Evolutionary conservation across 164 flowering plant species (phyloP).

Genomic region (Paratinospora sagittata): DNA sequence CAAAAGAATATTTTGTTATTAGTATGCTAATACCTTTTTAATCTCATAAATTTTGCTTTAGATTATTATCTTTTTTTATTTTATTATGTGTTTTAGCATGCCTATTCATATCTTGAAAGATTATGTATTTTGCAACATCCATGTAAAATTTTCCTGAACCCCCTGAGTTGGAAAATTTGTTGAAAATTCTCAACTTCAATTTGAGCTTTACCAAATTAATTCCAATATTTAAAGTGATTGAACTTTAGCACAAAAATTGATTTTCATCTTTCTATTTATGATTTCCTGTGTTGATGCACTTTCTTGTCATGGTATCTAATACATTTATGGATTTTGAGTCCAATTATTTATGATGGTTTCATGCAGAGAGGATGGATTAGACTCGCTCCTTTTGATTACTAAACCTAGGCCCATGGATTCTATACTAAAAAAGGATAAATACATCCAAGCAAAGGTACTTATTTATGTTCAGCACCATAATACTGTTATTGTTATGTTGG

Average conservation of each 20-base stretch:
- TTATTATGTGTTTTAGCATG: neutral
- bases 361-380: conserved; percentile 40
- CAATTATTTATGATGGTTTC: conserved; percentile 4
- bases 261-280: neutral
- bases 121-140: neutral
- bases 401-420: conserved; percentile 65
- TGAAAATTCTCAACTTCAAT: neutral
- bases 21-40: neutral
- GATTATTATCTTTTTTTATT: neutral
- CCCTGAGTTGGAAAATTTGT: neutral
- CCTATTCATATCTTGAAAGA: neutral
- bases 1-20: neutral
- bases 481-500: neutral
- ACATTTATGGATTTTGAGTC: neutral
- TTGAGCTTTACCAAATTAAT: neutral
- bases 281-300: neutral
- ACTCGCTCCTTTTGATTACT: conserved; percentile 21
- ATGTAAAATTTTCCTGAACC: neutral
- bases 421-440: conserved; percentile 30
- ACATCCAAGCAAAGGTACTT: conserved; percentile 38
- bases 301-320: neutral
- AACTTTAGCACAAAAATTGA: neutral
- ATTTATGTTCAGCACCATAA: neutral
- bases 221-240: neutral
- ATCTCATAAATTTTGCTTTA: neutral